phyloP scores from a whole-genome alignment of 2,329 filamentous ascomycete species.

The Incumbomyces delicatus region DNA sequence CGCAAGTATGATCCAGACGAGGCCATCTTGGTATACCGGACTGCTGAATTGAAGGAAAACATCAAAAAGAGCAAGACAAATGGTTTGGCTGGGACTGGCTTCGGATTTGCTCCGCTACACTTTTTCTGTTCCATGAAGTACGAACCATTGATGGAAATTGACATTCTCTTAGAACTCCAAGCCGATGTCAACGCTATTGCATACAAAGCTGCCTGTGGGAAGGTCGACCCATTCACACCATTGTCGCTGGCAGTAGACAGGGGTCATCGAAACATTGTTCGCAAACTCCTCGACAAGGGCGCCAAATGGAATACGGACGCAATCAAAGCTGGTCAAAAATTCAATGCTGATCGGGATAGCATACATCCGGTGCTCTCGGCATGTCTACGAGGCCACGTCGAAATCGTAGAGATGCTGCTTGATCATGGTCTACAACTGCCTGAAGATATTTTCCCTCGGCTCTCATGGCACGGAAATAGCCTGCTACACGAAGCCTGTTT shows the following conservation, averaged over 20 bases:
- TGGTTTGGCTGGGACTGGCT: slow-evolving; percentile 14
- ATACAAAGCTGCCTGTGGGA: slow-evolving; percentile 14
- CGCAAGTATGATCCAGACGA: slow-evolving; percentile 13
- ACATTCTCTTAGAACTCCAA: slow-evolving; percentile 13
- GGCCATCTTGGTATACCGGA: slow-evolving; percentile 13
- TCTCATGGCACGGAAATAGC: slow-evolving; percentile 15
- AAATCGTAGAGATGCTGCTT: slow-evolving; percentile 15
- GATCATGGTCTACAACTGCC: slow-evolving; percentile 8
- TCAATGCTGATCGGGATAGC: slow-evolving; percentile 7
- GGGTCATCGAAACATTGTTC: slow-evolving; percentile 12
- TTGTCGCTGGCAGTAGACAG: slow-evolving; percentile 13
- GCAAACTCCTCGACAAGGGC: slow-evolving; percentile 10
- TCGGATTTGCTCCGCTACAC: slow-evolving; percentile 16
- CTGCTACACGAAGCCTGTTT: slow-evolving; percentile 17
- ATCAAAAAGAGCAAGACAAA: slow-evolving; percentile 9
- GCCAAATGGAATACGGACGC: slow-evolving; percentile 2
- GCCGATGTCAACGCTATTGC: slow-evolving; percentile 15
- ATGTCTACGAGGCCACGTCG: slow-evolving; percentile 12
- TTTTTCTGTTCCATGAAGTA: slow-evolving; percentile 11
- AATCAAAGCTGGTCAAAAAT: slow-evolving; percentile 3
- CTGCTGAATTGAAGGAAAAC: slow-evolving; percentile 13
- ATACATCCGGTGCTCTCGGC: slow-evolving; percentile 16
- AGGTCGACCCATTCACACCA: slow-evolving; percentile 14
- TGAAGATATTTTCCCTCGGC: slow-evolving; percentile 9
- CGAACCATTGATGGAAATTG: slow-evolving; percentile 10